Conservation (phyloP, 2,329 filamentous ascomycete species). For the Aspergillus sp. region DNA sequence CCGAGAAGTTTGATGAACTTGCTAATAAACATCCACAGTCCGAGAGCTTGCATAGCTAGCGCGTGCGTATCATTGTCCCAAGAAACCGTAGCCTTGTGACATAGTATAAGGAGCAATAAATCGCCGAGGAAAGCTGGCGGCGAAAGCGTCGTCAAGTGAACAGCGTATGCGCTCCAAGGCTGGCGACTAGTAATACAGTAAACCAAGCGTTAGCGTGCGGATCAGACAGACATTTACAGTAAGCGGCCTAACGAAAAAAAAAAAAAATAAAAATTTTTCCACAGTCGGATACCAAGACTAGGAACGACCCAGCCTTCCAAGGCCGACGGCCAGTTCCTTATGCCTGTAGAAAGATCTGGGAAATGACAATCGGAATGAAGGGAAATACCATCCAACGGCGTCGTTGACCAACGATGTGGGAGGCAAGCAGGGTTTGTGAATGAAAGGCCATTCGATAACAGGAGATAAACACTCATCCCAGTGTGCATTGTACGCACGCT, state of each 20-base stretch:
- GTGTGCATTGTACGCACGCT: neutral
- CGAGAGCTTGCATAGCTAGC: constrained; percentile 62
- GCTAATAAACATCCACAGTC: constrained; percentile 79
- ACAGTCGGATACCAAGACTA: neutral
- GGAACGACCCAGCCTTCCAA: too few species aligned
- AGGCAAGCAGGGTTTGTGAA: neutral
- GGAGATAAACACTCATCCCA: neutral
- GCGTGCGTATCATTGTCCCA: constrained; percentile 59
- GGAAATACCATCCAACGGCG: neutral
- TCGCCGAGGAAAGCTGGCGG: constrained; percentile 82
- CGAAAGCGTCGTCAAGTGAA: constrained; percentile 89
- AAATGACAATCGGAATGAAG: neutral
- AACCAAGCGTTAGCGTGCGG: constrained; percentile 30
- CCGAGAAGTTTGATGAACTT: constrained; percentile 90
- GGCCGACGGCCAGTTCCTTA: neutral
- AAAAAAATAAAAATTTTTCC: too few species aligned
- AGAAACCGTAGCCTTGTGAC: constrained; percentile 66
- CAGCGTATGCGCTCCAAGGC: constrained; percentile 88
- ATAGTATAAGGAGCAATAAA: constrained; percentile 68
- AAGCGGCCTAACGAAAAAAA: neutral
- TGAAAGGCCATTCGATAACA: neutral
- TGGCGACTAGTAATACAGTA: constrained; percentile 65
- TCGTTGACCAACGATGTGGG: neutral
- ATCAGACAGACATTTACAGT: neutral
- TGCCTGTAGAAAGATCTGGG: neutral